A percentile compares a stretch with the other conserved stretches of the same genome.
These are phyloP conservation scores for Massariosphaeria phaeospora DNA, from an alignment of 495 filamentous ascomycete genomes.

Conservation along the genomic window DNA sequence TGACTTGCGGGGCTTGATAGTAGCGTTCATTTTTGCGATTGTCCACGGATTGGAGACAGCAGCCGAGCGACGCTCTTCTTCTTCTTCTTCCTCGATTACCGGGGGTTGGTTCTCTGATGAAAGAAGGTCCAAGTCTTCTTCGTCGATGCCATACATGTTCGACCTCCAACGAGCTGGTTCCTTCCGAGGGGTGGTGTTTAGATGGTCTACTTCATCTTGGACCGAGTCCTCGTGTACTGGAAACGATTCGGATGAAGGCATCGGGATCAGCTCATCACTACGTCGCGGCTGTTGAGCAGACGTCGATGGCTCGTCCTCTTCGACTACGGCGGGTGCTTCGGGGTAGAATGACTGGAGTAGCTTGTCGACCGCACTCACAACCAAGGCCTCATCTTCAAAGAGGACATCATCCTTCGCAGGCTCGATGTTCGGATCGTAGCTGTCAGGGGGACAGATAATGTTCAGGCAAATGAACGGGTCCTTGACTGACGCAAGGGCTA, in stretches of 20 bases:
- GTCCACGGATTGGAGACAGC: slow-evolving; percentile 55
- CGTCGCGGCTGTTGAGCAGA: slow-evolving; percentile 1
- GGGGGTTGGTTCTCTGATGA: slow-evolving; percentile 1
- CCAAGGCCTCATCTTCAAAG: slow-evolving; percentile 56
- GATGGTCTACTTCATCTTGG: neutral
- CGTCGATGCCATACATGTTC: slow-evolving; percentile 31
- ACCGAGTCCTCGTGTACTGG: neutral
- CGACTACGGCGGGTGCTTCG: neutral
- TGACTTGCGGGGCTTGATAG: slow-evolving; percentile 11
- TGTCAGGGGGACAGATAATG: slow-evolving; percentile 61
- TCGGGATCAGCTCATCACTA: too few species aligned
- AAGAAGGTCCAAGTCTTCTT: slow-evolving; percentile 27
- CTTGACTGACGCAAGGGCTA: slow-evolving; percentile 31
- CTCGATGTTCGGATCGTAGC: slow-evolving; percentile 86
- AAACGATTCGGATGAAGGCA: neutral
- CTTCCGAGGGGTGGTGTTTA: neutral
- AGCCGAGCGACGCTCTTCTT: slow-evolving; percentile 26
- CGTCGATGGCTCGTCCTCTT: neutral
- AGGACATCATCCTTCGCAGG: slow-evolving; percentile 85
- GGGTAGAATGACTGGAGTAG: slow-evolving; percentile 10
- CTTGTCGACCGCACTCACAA: slow-evolving; percentile 51
- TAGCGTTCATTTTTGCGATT: slow-evolving; percentile 55
- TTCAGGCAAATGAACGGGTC: slow-evolving; percentile 73
- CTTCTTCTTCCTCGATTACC: slow-evolving; percentile 19
- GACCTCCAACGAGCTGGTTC: slow-evolving; percentile 3